Percentiles rank a stretch among this genome's conserved stretches.
These are phyloP conservation scores for Candida palmyrensis DNA, from an alignment of 805 yeast genomes.

Conservation along the genomic window DNA sequence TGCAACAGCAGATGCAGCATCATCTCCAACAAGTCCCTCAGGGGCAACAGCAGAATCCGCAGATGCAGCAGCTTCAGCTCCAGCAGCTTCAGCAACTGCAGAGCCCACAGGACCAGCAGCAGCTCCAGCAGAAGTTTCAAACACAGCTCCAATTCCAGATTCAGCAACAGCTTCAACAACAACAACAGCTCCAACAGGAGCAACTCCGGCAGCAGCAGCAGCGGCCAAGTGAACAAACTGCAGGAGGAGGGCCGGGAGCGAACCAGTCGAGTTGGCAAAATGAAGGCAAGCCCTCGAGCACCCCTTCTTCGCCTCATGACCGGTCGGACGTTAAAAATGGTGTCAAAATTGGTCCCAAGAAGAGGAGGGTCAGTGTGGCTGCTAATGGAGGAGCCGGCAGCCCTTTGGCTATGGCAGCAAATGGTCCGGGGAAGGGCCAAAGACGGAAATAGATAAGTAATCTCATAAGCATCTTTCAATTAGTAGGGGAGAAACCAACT, in stretches of 20 bases:
- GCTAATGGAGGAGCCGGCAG: constrained; percentile 5
- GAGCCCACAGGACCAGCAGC: background rate
- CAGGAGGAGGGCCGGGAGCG: no score
- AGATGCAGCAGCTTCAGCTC: no score
- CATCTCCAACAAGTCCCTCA: no score
- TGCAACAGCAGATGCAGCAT: no score
- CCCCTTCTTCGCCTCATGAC: background rate
- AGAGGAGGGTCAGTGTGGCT: constrained; percentile 10
- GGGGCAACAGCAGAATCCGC: no score
- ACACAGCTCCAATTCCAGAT: background rate
- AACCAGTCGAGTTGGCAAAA: no score
- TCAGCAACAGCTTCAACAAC: constrained; percentile 3
- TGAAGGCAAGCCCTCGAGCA: no score
- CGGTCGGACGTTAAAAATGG: constrained; percentile 1
- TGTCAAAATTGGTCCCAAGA: constrained; percentile 4
- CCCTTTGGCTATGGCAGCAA: constrained; percentile 5
- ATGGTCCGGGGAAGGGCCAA: constrained; percentile 2
- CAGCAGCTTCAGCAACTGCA: constrained; percentile 1
- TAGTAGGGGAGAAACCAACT: no score
- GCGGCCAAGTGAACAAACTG: no score
- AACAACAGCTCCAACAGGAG: background rate
- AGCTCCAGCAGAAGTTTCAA: constrained; percentile 1
- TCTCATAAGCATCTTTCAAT: no score
- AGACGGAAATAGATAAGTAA: constrained; percentile 1
- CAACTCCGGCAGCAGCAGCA: no score